Base-by-base conservation (phyloP, 768 basidiomycete species). In the Tephrocybe sp. region DNA sequence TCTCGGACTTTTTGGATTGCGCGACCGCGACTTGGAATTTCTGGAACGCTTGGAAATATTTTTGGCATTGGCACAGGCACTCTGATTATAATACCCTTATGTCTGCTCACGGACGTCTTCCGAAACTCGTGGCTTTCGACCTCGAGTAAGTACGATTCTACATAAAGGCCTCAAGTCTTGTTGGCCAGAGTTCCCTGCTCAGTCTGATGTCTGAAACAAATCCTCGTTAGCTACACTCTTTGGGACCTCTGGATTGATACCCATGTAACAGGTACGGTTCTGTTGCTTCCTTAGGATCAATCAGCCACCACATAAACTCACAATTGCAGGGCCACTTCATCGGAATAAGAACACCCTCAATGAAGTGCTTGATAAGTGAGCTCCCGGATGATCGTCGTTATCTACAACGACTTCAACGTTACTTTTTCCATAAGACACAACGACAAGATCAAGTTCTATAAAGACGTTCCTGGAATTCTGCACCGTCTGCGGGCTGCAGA, bases 161-260 rank as follows among this genome's bases (percentile, higher is more conserved):
- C 16, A 24, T 16, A 48, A 24, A 27, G n/a, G n/a, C n/a, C n/a
- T n/a, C n/a, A n/a, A n/a, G n/a, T n/a, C 19, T 19, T 31, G 9
- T n/a, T 19, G 13, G 25, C 25, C 19, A 42, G 19, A 19, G 18
- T 19, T 26, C 25, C 21, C 12, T 30, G 11, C 9, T 27, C 25
- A 16, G 26, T 13, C n/a, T 30, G 12, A 38, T 28, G 34, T 30
- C 46, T 54, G 21, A 51, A n/a, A 44, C 9, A 22, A 30, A 46
- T 45, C 12, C 15, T 39, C 51, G 6, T 28, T 53, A 91, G 90
- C 61, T 92, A 88, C 64, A 93, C 92, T 0, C 72, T 93, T 5
- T 93, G 90, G 91, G 80, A 86, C 49, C 72, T 92, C 13, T 92
- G 90, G 91, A 86, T 93, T 44, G 92, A 94, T 64, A 83, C 83